phyloP scores from a whole-genome alignment of 1,284 basidiomycete species.

The Phellopilus nigrolimitatus region DNA sequence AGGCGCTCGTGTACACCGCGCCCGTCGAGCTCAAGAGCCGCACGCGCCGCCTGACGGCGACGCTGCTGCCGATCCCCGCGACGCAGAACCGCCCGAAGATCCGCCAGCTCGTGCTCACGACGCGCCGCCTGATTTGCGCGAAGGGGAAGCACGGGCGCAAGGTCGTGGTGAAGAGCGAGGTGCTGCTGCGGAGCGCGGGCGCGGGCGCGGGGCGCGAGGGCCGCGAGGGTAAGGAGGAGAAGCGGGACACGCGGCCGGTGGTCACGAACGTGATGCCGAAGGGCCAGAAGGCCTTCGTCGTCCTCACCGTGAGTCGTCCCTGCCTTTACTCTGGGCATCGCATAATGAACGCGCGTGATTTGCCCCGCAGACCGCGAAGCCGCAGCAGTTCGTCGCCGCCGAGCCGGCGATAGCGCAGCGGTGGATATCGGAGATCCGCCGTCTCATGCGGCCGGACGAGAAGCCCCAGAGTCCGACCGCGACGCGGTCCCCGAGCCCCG shows the following conservation, averaged over 20 bases:
- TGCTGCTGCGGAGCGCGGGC: constrained; percentile 35
- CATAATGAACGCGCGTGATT: background rate
- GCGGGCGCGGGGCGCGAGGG: constrained; percentile 21
- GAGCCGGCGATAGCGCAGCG: constrained; percentile 34
- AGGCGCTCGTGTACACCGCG: constrained; percentile 46
- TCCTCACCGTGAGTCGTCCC: constrained; percentile 48
- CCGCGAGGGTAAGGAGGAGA: constrained; percentile 30
- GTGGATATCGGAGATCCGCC: constrained; percentile 47
- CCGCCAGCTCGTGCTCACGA: constrained; percentile 57
- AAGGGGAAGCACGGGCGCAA: constrained; percentile 40
- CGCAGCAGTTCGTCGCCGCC: constrained; percentile 48
- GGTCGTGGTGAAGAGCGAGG: constrained; percentile 45
- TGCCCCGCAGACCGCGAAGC: constrained; percentile 43
- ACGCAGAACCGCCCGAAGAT: constrained; percentile 47
- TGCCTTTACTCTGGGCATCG: constrained; percentile 13
- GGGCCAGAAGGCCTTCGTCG: constrained; percentile 55
- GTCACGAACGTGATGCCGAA: constrained; percentile 49
- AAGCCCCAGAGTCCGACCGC: background rate
- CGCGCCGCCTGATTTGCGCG: constrained; percentile 49
- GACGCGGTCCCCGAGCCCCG: background rate
- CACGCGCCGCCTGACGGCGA: constrained; percentile 53
- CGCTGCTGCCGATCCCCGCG: constrained; percentile 50
- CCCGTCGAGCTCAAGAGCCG: constrained; percentile 50
- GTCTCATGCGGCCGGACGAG: constrained; percentile 8
- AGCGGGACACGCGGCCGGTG: constrained; percentile 35